phyloP scores from a whole-genome alignment of 116 monocot genomes.

The Iris pallida region DNA sequence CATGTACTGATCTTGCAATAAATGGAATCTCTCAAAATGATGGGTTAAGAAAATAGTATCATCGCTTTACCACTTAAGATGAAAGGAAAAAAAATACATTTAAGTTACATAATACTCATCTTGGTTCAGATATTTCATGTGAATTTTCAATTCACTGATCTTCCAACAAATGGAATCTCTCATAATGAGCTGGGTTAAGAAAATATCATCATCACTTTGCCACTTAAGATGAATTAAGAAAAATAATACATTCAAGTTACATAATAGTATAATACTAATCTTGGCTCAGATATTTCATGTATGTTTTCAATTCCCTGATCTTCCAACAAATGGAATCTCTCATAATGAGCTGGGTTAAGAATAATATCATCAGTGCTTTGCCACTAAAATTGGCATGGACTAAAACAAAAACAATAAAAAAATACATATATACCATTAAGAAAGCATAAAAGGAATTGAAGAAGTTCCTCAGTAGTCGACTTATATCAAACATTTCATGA shows the following conservation, averaged over 20 bases:
- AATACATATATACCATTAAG: too few species aligned
- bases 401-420: too few species aligned
- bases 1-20: constrained; percentile 8
- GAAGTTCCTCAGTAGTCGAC: too few species aligned
- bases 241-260: neutral
- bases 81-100: neutral
- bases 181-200: constrained; percentile 38
- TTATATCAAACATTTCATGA: too few species aligned
- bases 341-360: too few species aligned
- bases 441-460: too few species aligned
- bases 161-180: constrained; percentile 27
- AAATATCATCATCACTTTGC: constrained; percentile 28
- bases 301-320: too few species aligned
- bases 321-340: too few species aligned
- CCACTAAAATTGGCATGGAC: too few species aligned
- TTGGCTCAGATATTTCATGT: neutral
- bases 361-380: too few species aligned
- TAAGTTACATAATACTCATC: neutral
- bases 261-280: neutral
- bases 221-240: neutral
- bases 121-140: neutral
- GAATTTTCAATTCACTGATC: neutral
- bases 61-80: constrained; percentile 8
- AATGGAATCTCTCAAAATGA: constrained; percentile 34
- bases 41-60: constrained; percentile 32